Evolutionary conservation across 805 yeast species (phyloP), one percentile per base, ranked within the genome.

Genomic region (Wickerhamiella cacticola): DNA sequence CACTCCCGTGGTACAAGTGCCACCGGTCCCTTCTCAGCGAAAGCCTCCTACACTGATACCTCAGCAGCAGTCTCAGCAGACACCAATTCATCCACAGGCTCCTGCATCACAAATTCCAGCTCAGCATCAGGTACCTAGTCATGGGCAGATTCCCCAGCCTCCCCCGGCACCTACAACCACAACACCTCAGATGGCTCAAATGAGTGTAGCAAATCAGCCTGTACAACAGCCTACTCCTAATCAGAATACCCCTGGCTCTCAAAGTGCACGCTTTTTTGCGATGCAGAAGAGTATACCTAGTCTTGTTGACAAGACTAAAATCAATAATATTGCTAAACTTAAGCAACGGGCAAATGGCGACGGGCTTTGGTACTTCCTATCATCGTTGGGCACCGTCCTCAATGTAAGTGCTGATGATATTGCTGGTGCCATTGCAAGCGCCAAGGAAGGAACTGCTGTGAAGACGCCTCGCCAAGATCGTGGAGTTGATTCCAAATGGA

Each of bases 301-400:
- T 31, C 50, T 55, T 5, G 15, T 53, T n/a, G 56, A 39, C 43
- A 48, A 49, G 48, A 54, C 56, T 36, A 52, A 53, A 16, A 44
- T 51, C 18, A 57, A 52, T 19, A 57, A 55, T 41, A 50, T 55
- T 2, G 52, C 46, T 10, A 53, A 52, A 48, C 57, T 59, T 50
- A 53, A 55, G 43, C 60, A 56, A 50, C 50, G 63, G 33, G 55
- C 65, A 1, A 48, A 55, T 13, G 50, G 59, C n/a, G 61, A 62
- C 35, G 62, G 65, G 3, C 42, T 58, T 35, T 55, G 57, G 25
- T 64, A 56, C 50, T 59, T 62, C 46, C 45, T 63, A 28, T 52
- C 66, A 4, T 55, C 61, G 18, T 56, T 64, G 24, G 66, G 64
- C 3, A 62, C 65, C 15, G 62, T 61, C 8, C 53, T 64, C 43